These are phyloP conservation scores for Bolboschoenoplectus hybrid DNA, from an alignment of 202 grass and related monocot species.

Conservation along the genomic window DNA sequence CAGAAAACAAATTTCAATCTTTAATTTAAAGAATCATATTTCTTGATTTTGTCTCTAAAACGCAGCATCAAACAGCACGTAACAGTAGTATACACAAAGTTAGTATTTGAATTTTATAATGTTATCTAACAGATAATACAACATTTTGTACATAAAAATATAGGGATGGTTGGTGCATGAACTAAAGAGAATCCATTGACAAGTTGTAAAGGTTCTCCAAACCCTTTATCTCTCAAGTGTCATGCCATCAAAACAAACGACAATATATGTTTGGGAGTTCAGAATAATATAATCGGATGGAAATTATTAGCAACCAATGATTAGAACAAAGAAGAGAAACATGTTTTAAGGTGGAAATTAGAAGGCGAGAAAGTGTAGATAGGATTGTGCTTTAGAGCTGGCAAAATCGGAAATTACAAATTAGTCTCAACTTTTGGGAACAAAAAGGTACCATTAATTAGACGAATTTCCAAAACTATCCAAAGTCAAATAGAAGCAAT, in stretches of 20 bases:
- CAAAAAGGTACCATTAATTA: not conserved
- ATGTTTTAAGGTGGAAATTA: not conserved
- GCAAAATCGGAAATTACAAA: not conserved
- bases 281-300: not conserved
- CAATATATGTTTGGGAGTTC: not conserved
- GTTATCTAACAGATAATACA: not conserved
- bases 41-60: too few species aligned
- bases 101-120: not conserved
- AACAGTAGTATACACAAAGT: too few species aligned
- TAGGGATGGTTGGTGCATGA: not conserved
- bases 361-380: not conserved
- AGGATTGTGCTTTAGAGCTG: not conserved
- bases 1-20: too few species aligned
- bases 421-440: not conserved
- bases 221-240: constrained; percentile 2
- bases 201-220: constrained; percentile 14
- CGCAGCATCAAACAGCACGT: too few species aligned
- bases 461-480: not conserved
- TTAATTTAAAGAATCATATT: too few species aligned
- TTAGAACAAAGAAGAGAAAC: not conserved
- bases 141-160: not conserved
- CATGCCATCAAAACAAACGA: constrained; percentile 16
- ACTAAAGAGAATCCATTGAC: not conserved
- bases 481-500: not conserved
- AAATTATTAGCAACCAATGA: not conserved